Evolutionary conservation across 331 rosid species (phyloP).

Genomic region (Pyracantha coccinea): DNA sequence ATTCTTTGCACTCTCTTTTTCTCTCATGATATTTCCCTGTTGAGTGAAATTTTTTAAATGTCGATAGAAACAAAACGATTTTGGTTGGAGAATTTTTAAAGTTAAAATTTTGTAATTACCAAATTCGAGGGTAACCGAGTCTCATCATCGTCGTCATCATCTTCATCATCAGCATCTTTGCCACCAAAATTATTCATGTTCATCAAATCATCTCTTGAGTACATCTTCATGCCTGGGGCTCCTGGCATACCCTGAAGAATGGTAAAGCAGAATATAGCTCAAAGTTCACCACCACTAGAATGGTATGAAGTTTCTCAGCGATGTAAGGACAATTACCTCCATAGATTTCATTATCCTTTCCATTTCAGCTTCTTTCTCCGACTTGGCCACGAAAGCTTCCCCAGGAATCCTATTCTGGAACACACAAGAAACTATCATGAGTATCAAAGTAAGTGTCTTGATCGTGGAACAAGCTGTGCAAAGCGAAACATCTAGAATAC

Average conservation of each 20-base stretch:
- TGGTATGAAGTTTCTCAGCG: neutral
- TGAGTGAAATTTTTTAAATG: neutral
- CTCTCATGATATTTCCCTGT: conserved; percentile 70
- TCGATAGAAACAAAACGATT: neutral
- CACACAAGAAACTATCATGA: conserved; percentile 1
- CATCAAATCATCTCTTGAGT: conserved; percentile 85
- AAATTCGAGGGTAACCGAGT: conserved; percentile 56
- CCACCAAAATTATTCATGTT: conserved; percentile 62
- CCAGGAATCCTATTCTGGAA: conserved; percentile 78
- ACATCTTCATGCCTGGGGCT: conserved; percentile 98
- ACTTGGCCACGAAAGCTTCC: conserved; percentile 76
- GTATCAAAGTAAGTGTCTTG: neutral
- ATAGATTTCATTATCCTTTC: conserved; percentile 85
- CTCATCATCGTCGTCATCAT: conserved; percentile 44
- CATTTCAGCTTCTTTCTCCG: conserved; percentile 95
- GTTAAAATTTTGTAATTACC: conserved; percentile 36
- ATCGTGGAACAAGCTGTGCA: neutral
- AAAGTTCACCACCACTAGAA: neutral
- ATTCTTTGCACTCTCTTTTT: conserved; percentile 36
- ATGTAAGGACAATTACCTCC: conserved; percentile 52
- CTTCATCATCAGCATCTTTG: conserved; percentile 59
- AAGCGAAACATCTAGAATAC: too few relatives aligned
- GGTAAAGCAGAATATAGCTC: conserved; percentile 9
- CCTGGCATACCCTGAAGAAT: conserved; percentile 95
- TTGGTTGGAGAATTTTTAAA: neutral